Conservation (phyloP, 352 stramenopile species). For the Peronosclerospora sorghi region DNA sequence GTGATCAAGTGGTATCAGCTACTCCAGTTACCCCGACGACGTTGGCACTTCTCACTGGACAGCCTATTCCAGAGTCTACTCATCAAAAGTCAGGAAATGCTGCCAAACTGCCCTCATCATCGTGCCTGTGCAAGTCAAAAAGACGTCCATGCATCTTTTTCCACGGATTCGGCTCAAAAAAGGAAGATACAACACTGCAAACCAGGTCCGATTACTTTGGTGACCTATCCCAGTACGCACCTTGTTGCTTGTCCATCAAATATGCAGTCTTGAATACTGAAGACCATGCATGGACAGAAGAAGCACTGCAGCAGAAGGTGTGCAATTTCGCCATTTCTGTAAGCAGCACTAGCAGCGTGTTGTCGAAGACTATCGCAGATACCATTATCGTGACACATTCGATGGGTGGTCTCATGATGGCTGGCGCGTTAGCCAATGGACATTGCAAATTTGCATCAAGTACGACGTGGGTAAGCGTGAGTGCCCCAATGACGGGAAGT, state of each 20-base stretch:
- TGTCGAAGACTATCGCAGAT: slow-evolving; percentile 2
- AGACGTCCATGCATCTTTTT: slow-evolving; percentile 13
- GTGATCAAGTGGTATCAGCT: background rate
- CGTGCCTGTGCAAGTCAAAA: slow-evolving; percentile 9
- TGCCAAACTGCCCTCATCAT: background rate
- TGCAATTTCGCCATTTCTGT: slow-evolving; percentile 15
- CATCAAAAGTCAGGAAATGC: slow-evolving; percentile 2
- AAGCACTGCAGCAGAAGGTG: slow-evolving; percentile 16
- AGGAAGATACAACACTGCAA: background rate
- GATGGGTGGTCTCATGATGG: slow-evolving; percentile 11
- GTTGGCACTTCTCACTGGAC: slow-evolving; percentile 11
- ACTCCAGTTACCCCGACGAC: slow-evolving; percentile 4
- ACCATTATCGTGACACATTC: slow-evolving; percentile 17
- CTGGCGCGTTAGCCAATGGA: slow-evolving; percentile 8
- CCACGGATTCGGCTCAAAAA: slow-evolving; percentile 23
- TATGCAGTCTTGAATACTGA: slow-evolving; percentile 22
- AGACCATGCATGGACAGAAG: slow-evolving; percentile 19
- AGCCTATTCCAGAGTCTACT: background rate
- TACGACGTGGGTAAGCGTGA: slow-evolving; percentile 17
- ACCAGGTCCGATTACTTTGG: slow-evolving; percentile 1
- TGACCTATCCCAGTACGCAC: slow-evolving; percentile 6
- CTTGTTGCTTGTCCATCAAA: slow-evolving; percentile 13
- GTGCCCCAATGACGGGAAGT: slow-evolving; percentile 18
- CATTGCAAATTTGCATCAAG: slow-evolving; percentile 13
- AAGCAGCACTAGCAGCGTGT: slow-evolving; percentile 10